Conservation (phyloP, 768 basidiomycete genomes). For the Pleurotus sapidus region DNA sequence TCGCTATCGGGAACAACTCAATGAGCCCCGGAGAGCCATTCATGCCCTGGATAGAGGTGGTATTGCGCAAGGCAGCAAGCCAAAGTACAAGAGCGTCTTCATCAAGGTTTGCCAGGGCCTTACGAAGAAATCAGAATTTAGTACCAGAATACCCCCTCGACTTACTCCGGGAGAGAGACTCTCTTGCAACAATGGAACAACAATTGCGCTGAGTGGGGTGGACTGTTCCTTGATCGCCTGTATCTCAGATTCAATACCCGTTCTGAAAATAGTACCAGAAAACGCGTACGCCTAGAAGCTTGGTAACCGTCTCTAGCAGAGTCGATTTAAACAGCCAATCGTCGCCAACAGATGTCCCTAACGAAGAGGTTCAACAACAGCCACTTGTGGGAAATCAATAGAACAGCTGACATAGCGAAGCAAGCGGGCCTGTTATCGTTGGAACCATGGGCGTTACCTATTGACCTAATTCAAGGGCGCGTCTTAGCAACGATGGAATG, state of each 20-base stretch:
- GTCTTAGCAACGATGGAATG: background rate
- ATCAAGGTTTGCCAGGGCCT: conserved; percentile 72
- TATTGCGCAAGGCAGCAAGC: conserved; percentile 67
- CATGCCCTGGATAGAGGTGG: conserved; percentile 46
- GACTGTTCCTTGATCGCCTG: conserved; percentile 71
- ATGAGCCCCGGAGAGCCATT: conserved; percentile 49
- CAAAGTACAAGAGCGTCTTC: conserved; percentile 78
- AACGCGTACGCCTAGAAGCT: conserved; percentile 58
- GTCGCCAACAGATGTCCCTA: conserved; percentile 67
- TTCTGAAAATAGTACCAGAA: background rate
- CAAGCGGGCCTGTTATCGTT: conserved; percentile 62
- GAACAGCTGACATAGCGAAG: conserved; percentile 61
- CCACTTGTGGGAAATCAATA: background rate
- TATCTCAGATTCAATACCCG: background rate
- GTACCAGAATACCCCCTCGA: background rate
- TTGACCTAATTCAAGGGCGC: background rate
- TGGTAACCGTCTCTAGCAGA: conserved; percentile 67
- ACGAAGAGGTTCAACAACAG: conserved; percentile 10
- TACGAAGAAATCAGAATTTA: conserved; percentile 11
- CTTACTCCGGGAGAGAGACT: conserved; percentile 57
- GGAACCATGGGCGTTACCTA: conserved; percentile 69
- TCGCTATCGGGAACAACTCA: conserved; percentile 61
- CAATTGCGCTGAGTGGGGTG: conserved; percentile 45
- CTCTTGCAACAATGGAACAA: conserved; percentile 64
- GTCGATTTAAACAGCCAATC: conserved; percentile 73